Evolutionary conservation across 139 green algal species (phyloP).

Genomic region (Chlorella sp.): DNA sequence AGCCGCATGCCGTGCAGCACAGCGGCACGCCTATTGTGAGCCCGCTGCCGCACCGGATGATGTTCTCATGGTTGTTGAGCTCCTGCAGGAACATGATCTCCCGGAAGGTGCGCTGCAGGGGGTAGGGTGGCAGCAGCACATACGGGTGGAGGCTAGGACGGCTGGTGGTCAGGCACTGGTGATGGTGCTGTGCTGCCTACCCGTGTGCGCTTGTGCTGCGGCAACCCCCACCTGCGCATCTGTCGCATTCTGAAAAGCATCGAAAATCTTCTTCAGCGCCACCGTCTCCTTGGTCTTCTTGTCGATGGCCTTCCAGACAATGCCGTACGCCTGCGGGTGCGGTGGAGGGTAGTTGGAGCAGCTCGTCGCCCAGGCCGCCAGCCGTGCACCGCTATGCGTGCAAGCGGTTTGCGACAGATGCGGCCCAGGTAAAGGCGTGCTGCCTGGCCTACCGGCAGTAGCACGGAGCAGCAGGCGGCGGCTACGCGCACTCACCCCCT

Average conservation of each 20-base stretch:
- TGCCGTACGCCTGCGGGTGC: conserved; percentile 91
- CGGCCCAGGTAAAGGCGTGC: too few species aligned
- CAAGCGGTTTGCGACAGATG: too few species aligned
- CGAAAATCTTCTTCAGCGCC: conserved; percentile 99
- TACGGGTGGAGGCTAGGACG: background rate
- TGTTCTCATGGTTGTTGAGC: conserved; percentile 93
- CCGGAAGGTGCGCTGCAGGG: conserved; percentile 91
- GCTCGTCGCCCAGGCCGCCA: background rate
- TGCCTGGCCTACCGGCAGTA: background rate
- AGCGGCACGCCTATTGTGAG: background rate
- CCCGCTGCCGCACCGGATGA: conserved; percentile 75
- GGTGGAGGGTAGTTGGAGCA: background rate
- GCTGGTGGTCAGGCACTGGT: background rate
- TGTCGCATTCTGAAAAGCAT: conserved; percentile 98
- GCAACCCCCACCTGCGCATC: conserved; percentile 86
- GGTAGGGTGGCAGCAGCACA: too few species aligned
- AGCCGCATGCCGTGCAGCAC: background rate
- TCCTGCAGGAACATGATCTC: conserved; percentile 99
- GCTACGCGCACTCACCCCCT: conserved; percentile 65
- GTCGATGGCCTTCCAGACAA: conserved; percentile 97
- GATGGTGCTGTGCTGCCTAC: background rate
- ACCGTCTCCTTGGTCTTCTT: conserved; percentile 85
- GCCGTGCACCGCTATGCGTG: background rate
- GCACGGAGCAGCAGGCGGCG: background rate
- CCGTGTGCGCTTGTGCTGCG: too few species aligned